These are phyloP conservation scores for Cymbopogon citratus DNA, from an alignment of 176 grass and related monocot species.

Conservation along the genomic window DNA sequence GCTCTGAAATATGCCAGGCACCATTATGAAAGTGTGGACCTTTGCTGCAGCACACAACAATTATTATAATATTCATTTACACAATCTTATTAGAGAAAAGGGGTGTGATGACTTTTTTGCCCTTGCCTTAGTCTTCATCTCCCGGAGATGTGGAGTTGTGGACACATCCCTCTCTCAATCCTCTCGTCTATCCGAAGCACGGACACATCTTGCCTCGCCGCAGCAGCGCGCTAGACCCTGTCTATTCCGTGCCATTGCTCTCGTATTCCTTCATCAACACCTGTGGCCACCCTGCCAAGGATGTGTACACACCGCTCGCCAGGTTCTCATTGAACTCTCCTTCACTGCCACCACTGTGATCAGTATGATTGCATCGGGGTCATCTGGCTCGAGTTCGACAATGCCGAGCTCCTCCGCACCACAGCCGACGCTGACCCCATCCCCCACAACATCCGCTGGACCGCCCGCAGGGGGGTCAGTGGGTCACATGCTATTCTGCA, in stretches of 20 bases:
- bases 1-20: not conserved
- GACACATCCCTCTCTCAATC: not conserved
- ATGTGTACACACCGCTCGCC: too few relatives aligned
- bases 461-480: not conserved
- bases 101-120: not conserved
- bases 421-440: too few relatives aligned
- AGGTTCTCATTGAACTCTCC: too few relatives aligned
- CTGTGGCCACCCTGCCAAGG: too few relatives aligned
- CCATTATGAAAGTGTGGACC: not conserved
- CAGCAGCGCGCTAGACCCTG: not conserved
- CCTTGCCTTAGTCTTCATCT: not conserved
- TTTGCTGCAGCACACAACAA: not conserved
- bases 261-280: too few relatives aligned
- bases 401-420: too few relatives aligned
- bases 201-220: not conserved
- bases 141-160: not conserved
- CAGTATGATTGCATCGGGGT: too few relatives aligned
- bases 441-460: too few relatives aligned
- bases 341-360: too few relatives aligned
- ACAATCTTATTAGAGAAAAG: not conserved
- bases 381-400: too few relatives aligned
- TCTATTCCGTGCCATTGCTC: too few relatives aligned
- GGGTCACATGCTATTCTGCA: slow-evolving; percentile 53
- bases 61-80: not conserved
- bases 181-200: not conserved